Evolutionary conservation across 1,284 basidiomycete species (phyloP).

Genomic region (Cryptococcus depauperatus): DNA sequence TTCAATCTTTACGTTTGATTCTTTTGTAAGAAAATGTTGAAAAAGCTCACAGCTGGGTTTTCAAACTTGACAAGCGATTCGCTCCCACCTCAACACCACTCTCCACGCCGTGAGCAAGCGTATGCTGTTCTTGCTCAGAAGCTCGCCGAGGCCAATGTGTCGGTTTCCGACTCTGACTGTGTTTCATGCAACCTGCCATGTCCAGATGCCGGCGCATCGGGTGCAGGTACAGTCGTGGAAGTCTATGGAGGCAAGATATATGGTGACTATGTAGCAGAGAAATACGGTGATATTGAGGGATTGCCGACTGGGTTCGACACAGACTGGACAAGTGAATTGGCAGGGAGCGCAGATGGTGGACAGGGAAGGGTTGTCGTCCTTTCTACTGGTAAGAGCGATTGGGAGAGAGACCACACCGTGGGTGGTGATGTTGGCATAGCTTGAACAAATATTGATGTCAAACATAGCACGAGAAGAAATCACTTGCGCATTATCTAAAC

Average conservation of each 20-base stretch:
- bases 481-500: slow-evolving; percentile 21
- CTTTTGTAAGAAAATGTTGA: slow-evolving; percentile 21
- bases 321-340: slow-evolving; percentile 67
- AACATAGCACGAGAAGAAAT: slow-evolving; percentile 16
- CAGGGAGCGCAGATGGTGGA: slow-evolving; percentile 74
- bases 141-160: slow-evolving; percentile 53
- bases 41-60: slow-evolving; percentile 31
- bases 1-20: neutral
- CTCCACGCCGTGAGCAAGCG: slow-evolving; percentile 19
- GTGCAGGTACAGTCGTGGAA: slow-evolving; percentile 17
- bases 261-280: slow-evolving; percentile 25
- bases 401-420: slow-evolving; percentile 64
- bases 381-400: slow-evolving; percentile 79
- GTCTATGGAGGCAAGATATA: slow-evolving; percentile 34
- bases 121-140: slow-evolving; percentile 37
- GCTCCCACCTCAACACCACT: slow-evolving; percentile 18
- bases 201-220: slow-evolving; percentile 25
- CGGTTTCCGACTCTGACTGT: slow-evolving; percentile 63
- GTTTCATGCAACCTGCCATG: slow-evolving; percentile 69
- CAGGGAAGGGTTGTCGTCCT: slow-evolving; percentile 72
- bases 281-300: slow-evolving; percentile 58
- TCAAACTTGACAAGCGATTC: slow-evolving; percentile 15
- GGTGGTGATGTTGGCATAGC: no score
- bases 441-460: neutral
- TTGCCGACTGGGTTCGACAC: slow-evolving; percentile 63